Base-by-base conservation (phyloP, 2,329 filamentous ascomycete genomes). In the Aureobasidium sp. region DNA sequence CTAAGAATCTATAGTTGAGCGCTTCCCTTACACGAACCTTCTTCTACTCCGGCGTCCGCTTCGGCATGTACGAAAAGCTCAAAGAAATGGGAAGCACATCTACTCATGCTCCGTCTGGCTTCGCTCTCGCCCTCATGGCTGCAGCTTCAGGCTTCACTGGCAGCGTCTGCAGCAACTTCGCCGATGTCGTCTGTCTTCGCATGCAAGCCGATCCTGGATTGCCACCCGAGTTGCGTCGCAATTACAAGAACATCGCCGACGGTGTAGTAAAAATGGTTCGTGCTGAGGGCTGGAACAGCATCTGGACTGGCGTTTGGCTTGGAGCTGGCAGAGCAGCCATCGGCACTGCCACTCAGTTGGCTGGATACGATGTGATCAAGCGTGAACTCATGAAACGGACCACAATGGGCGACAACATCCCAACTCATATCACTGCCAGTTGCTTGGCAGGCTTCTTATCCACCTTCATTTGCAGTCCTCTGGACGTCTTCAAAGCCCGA, bases 301-400 rank as follows among this genome's bases (percentile, higher is more conserved):
- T 61, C 32, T 61, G 59, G 59, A 61, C 59, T 11, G 59, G 59
- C 12, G 59, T 59, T 11, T 58, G 57, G 49, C 44, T 60, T 21
- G 59, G 58, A 34, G 59, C 59, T 8, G 58, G 53, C 35, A 56
- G 59, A 56, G 56, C 59, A 54, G 56, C 55, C 3, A 53, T 61
- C 10, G 55, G 48, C 4, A 58, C 58, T 2, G 59, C 59, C 8
- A 59, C 59, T 5, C 59, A 61, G 41, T 50, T 61, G 21, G 59
- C 59, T 27, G 59, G 59, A 14, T 61, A 61, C 52, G 59, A 61
- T 48, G 53, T 61, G 17, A 52, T 58, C 58, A 61, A 61, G 41
- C 58, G 58, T 11, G 59, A 61, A 24, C 39, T 61, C 27, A 54
- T 61, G 58, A 53, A 54, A 22, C 32, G 58, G 17, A 61, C 59